Base-by-base conservation (phyloP, 1,284 basidiomycete genomes). In the Agroathelia rolfsii region DNA sequence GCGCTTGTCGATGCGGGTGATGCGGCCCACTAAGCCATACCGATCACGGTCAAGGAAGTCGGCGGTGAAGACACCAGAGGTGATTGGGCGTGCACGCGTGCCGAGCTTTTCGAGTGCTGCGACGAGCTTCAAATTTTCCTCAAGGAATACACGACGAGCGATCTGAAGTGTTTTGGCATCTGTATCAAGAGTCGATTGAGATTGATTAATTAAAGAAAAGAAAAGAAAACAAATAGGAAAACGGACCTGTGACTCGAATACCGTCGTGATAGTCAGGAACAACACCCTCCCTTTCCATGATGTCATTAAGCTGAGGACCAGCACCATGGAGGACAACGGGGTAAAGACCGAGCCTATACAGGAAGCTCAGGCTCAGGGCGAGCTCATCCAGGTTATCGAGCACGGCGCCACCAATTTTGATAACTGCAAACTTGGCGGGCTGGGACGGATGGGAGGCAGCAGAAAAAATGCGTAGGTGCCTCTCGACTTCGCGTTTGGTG, bases 251-350 rank as follows among this genome's bases (percentile, higher is more conserved):
- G 44, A 95, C 88, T 32, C 92, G 76, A 50, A 95, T 95, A 28
- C 92, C 92, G 50, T 94, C 90, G 45, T 88, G 89, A 59, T 95
- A 95, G 59, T 95, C 89, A 1, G 92, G 89, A 24, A 89, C 71
- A 30, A 95, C 76, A 23, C 92, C 92, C 51, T 87, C 90, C 16
- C 73, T 60, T 51, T 95, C 89, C 43, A 96, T 79, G 44, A 93
- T 85, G 43, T 80, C 76, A 62, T 96, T 96, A 53, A 93, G 62
- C 55, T 93, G 89, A 24, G 90, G 90, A 12, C 90, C 90, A 40
- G 82, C 92, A 32, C 92, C 92, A 61, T 96, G 92, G 5, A 95
- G 72, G 28, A 96, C 79, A 41, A 96, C 84, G 0, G 92, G 93
- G 61, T 93, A 95, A 17, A 96, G 72, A 4, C 92, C 93, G 32